These are phyloP conservation scores for Plantago lanceolata DNA, from an alignment of 305 asterid species.

Conservation along the genomic window DNA sequence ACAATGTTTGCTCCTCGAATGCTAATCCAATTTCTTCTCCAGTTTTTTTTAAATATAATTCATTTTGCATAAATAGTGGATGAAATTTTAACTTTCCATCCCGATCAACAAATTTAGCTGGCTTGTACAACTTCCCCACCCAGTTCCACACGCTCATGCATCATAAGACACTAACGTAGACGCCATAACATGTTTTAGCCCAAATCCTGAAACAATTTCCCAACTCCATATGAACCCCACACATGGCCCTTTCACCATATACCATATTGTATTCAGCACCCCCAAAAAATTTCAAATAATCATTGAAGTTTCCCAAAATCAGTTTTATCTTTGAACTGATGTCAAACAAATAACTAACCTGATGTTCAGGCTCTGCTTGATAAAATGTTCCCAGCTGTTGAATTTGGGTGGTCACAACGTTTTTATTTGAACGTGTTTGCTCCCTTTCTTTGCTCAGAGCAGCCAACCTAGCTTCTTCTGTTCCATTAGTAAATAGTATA, in stretches of 20 bases:
- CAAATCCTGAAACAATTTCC: neutral
- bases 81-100: neutral
- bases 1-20: neutral
- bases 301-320: constrained; percentile 9
- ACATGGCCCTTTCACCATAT: constrained; percentile 18
- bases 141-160: no score
- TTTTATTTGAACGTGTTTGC: constrained; percentile 71
- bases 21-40: neutral
- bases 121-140: neutral
- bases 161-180: no score
- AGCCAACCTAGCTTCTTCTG: constrained; percentile 87
- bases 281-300: constrained; percentile 3
- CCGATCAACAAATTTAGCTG: neutral
- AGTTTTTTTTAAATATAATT: no score
- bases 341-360: constrained; percentile 41
- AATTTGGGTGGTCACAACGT: constrained; percentile 85
- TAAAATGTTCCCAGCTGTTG: constrained; percentile 63
- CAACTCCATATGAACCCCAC: neutral
- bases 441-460: constrained; percentile 90
- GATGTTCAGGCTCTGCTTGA: constrained; percentile 94
- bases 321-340: neutral
- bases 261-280: constrained; percentile 4
- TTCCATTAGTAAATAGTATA: constrained; percentile 71
- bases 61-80: no score
- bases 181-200: neutral